Percentiles rank a stretch among this genome's conserved stretches.
Conservation (phyloP, 2,329 filamentous ascomycete species). For the Penicillium sp. region DNA sequence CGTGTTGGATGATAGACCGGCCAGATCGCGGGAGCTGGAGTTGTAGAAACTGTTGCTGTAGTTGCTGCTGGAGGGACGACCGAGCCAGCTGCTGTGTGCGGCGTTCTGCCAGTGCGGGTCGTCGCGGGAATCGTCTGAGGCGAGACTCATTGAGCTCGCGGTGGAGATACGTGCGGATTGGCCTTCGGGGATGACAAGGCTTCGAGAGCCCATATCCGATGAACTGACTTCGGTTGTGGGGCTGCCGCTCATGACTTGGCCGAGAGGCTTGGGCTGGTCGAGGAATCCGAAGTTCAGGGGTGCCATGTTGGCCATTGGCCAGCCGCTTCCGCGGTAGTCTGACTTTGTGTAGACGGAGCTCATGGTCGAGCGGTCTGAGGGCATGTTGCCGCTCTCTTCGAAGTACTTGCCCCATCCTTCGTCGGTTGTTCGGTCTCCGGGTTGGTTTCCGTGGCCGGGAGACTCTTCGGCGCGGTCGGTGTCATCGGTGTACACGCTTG, state of each 20-base stretch:
- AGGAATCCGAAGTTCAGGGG: constrained; percentile 41
- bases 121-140: constrained; percentile 39
- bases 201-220: constrained; percentile 28
- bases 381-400: constrained; percentile 37
- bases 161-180: constrained; percentile 48
- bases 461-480: constrained; percentile 21
- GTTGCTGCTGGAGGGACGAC: constrained; percentile 44
- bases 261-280: constrained; percentile 42
- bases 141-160: constrained; percentile 43
- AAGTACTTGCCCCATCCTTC: constrained; percentile 55
- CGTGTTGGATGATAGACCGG: constrained; percentile 16
- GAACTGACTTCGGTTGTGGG: constrained; percentile 42
- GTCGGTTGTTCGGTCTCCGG: constrained; percentile 46
- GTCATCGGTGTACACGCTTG: constrained; percentile 24
- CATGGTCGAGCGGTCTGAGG: constrained; percentile 28
- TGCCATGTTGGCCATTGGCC: constrained; percentile 41
- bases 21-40: constrained; percentile 25
- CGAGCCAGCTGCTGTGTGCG: constrained; percentile 31
- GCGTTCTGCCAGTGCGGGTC: constrained; percentile 28
- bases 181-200: constrained; percentile 40
- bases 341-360: constrained; percentile 34
- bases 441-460: constrained; percentile 16
- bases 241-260: constrained; percentile 43
- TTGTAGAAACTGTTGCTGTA: constrained; percentile 45
- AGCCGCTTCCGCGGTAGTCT: constrained; percentile 42